Percentiles rank a stretch among this genome's conserved stretches.
Conservation (phyloP, 2,329 filamentous ascomycete genomes). For the Aspergillus costaricaensis region DNA sequence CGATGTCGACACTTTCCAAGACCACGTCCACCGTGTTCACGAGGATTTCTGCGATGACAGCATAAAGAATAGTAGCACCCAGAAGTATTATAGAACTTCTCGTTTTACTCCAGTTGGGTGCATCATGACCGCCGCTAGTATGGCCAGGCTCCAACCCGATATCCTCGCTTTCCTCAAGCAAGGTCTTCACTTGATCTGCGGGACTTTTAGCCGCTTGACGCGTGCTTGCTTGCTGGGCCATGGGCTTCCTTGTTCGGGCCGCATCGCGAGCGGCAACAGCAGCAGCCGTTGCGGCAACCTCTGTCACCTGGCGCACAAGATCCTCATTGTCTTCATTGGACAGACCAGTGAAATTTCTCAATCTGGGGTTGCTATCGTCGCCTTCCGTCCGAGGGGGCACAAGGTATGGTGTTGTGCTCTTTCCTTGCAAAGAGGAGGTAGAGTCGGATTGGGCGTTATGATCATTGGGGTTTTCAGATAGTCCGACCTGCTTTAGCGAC, state of each 20-base stretch:
- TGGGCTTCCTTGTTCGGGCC: constrained; percentile 54
- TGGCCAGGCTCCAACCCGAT: constrained; percentile 47
- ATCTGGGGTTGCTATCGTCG: constrained; percentile 38
- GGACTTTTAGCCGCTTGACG: constrained; percentile 40
- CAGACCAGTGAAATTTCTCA: constrained; percentile 60
- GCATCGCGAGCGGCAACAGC: constrained; percentile 82
- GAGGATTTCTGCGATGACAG: constrained; percentile 94
- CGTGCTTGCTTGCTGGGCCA: constrained; percentile 39
- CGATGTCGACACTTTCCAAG: constrained; percentile 82
- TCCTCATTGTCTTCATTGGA: constrained; percentile 79
- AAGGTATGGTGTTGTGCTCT: constrained; percentile 62
- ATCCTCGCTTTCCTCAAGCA: constrained; percentile 52
- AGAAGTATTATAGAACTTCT: constrained; percentile 91
- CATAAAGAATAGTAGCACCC: constrained; percentile 85
- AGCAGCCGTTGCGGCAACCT: constrained; percentile 89
- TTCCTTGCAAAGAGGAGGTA: constrained; percentile 24
- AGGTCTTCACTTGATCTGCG: constrained; percentile 38
- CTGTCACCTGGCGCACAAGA: constrained; percentile 82
- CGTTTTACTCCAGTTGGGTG: constrained; percentile 93
- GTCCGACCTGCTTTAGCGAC: constrained; percentile 79
- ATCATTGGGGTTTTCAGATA: constrained; percentile 58
- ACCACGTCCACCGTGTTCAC: constrained; percentile 98
- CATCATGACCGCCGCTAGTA: constrained; percentile 77
- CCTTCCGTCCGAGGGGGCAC: constrained; percentile 69
- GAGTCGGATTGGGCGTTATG: constrained; percentile 32